These are phyloP conservation scores for Corchorus capsularis DNA, from an alignment of 345 rosid genomes.

Conservation along the genomic window DNA sequence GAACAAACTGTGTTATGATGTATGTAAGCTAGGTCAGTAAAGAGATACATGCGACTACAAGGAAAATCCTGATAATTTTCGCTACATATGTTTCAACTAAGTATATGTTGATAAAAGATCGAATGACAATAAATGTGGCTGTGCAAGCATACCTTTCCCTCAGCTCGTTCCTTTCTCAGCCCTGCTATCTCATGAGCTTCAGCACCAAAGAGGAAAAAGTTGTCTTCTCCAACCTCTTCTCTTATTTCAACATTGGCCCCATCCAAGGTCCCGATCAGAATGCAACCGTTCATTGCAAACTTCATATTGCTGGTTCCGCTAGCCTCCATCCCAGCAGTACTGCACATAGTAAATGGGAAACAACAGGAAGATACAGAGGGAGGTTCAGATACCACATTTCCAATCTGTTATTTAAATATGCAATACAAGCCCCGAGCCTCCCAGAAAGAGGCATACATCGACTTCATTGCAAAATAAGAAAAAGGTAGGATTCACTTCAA, in stretches of 20 bases:
- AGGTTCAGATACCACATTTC: background rate
- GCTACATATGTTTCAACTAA: background rate
- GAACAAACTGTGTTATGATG: slow-evolving; percentile 54
- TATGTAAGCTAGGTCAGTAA: slow-evolving; percentile 6
- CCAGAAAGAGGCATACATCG: background rate
- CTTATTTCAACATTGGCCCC: slow-evolving; percentile 87
- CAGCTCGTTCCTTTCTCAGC: slow-evolving; percentile 72
- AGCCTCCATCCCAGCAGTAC: slow-evolving; percentile 97
- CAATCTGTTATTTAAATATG: background rate
- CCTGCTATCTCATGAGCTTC: slow-evolving; percentile 67
- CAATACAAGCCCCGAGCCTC: background rate
- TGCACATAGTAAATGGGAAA: slow-evolving; percentile 18
- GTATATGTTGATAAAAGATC: background rate
- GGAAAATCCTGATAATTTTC: background rate
- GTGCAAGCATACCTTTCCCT: slow-evolving; percentile 56
- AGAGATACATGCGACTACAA: background rate
- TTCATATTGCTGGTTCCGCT: slow-evolving; percentile 97
- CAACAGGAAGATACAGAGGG: slow-evolving; percentile 8
- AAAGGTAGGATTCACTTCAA: background rate
- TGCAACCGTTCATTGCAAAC: slow-evolving; percentile 85
- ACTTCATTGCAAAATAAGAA: background rate
- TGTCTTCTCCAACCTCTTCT: slow-evolving; percentile 80
- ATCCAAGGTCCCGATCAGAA: slow-evolving; percentile 80
- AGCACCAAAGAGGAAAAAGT: slow-evolving; percentile 86
- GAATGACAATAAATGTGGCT: slow-evolving; percentile 3